A percentile compares a stretch with the other conserved stretches of the same genome.
phyloP scores from a whole-genome alignment of 495 filamentous ascomycete genomes.

The Mycothermus thermophilus region DNA sequence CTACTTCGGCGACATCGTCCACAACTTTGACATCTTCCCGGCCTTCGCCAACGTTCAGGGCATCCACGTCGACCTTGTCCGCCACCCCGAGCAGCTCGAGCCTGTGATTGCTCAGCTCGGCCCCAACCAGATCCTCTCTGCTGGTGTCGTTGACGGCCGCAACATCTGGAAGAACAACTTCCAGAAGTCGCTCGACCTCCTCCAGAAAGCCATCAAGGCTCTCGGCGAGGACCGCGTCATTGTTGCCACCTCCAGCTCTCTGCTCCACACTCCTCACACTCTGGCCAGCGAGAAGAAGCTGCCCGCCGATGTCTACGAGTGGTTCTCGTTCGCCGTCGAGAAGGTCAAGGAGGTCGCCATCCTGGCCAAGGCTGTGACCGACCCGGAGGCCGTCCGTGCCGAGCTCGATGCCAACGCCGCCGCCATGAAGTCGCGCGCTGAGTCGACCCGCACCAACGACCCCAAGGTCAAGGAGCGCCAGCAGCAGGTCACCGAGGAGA shows the following conservation, averaged over 20 bases:
- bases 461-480: conserved; percentile 91
- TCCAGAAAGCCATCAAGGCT: conserved; percentile 79
- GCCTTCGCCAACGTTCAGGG: conserved; percentile 50
- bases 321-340: conserved; percentile 97
- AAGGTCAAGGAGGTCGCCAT: conserved; percentile 82
- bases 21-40: conserved; percentile 86
- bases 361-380: conserved; percentile 90
- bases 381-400: conserved; percentile 68
- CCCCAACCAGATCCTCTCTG: conserved; percentile 74
- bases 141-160: conserved; percentile 91
- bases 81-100: conserved; percentile 95
- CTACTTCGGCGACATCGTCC: conserved; percentile 98
- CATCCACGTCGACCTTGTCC: conserved; percentile 89
- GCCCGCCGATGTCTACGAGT: conserved; percentile 77
- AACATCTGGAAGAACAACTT: conserved; percentile 99
- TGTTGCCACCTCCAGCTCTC: conserved; percentile 88
- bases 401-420: conserved; percentile 90
- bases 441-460: conserved; percentile 90
- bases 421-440: conserved; percentile 74
- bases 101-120: conserved; percentile 81
- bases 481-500: conserved; percentile 61
- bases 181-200: conserved; percentile 72
- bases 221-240: conserved; percentile 93
- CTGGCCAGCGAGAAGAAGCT: conserved; percentile 96
- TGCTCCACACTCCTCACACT: conserved; percentile 96